Evolutionary conservation across 2,329 filamentous ascomycete genomes (phyloP), one percentile per base, ranked within the genome.

Genomic region (Stagonosporopsis cucurbitacearum): DNA sequence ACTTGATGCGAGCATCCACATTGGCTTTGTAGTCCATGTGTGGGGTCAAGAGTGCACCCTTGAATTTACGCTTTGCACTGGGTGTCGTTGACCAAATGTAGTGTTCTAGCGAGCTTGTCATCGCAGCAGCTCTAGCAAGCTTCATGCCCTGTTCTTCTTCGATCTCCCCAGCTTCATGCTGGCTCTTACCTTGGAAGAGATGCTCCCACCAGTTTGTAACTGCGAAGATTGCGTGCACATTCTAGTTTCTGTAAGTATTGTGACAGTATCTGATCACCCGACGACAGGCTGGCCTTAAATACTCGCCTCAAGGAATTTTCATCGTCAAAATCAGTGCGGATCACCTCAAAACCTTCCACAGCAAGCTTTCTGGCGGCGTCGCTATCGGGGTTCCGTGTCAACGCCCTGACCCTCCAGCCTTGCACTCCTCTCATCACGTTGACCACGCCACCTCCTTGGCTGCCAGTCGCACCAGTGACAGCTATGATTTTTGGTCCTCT

Each of bases 31-130:
- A 73, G n/a, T 77, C 77, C 56, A 78, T 79, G 54, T 82, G 78
- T 0, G 78, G 75, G 0, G 79, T 69, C 4, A 64, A 32, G 2
- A 65, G 53, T 43, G 74, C 72, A 0, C 78, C 77, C 0, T 58
- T 54, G 5, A 71, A 71, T 15, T 75, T 66, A 12, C 54, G 60
- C 30, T 59, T 63, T 5, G 70, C 64, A 32, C 74, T 72, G 1
- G 79, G 79, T 5, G 79, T 68, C 0, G 79, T 81, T 7, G 75
- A 79, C 78, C 78, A 81, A 50, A 81, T 70, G 60, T 76, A 81
- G 56, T 81, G 78, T 50, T 78, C 66, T 1, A 82, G 70, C 0
- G 76, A 74, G 0, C 62, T 13, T 0, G 69, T 77, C 7, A 63
- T 55, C 0, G 74, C 69, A 0, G 79, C 80, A 2, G 79, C 79